phyloP scores from a whole-genome alignment of 2,329 filamentous ascomycete genomes.

The Sodiomyces alkalinus region DNA sequence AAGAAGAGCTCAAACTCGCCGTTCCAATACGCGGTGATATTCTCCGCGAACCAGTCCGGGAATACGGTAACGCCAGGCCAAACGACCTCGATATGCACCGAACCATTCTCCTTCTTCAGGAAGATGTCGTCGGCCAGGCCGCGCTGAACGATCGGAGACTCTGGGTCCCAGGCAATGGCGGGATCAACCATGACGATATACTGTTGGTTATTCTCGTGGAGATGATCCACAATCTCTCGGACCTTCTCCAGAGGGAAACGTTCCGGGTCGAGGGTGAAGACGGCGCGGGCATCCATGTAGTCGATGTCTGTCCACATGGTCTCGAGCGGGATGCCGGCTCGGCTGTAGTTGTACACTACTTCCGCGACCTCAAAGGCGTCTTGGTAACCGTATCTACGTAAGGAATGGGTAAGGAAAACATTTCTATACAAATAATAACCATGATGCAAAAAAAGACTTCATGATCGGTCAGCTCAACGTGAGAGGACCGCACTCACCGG shows the following conservation, averaged over 20 bases:
- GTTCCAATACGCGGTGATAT: constrained; percentile 54
- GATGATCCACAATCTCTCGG: constrained; percentile 47
- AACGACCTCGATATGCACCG: constrained; percentile 47
- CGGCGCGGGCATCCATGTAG: constrained; percentile 20
- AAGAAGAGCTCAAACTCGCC: constrained; percentile 53
- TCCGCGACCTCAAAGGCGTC: constrained; percentile 52
- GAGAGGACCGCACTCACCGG: too few species aligned
- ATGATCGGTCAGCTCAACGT: too few species aligned
- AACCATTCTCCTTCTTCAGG: constrained; percentile 35
- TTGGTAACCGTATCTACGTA: constrained; percentile 44
- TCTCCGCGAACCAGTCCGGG: constrained; percentile 62
- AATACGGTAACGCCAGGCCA: constrained; percentile 63
- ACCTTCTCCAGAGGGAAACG: constrained; percentile 47
- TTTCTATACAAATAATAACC: too few species aligned
- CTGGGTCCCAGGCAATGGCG: constrained; percentile 32
- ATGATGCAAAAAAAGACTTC: too few species aligned
- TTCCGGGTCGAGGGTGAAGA: constrained; percentile 51
- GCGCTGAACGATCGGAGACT: constrained; percentile 25
- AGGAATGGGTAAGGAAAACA: constrained; percentile 8
- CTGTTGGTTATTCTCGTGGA: constrained; percentile 52
- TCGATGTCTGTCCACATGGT: constrained; percentile 46
- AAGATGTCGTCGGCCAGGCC: constrained; percentile 30
- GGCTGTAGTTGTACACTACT: constrained; percentile 51
- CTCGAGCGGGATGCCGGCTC: constrained; percentile 50
- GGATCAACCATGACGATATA: constrained; percentile 72